Percentiles rank a stretch among this genome's conserved stretches.
phyloP scores from a whole-genome alignment of 176 grass and related monocot genomes.

The Poa annua region DNA sequence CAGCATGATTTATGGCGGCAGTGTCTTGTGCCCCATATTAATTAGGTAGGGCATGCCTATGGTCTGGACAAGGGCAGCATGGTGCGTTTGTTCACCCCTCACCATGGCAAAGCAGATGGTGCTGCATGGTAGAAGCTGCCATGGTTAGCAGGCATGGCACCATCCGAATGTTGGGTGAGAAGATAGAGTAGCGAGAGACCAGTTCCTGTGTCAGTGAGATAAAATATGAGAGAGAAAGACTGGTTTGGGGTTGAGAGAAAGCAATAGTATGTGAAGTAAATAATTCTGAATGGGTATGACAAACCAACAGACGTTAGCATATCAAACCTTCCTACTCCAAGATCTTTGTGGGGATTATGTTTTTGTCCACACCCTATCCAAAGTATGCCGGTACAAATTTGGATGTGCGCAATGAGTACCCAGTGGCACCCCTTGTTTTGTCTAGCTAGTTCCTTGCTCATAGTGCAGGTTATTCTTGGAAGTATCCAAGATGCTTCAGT shows the following conservation, averaged over 20 bases:
- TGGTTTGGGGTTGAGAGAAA: neutral
- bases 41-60: neutral
- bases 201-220: neutral
- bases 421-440: neutral
- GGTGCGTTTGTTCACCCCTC: neutral
- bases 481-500: slow-evolving; percentile 14
- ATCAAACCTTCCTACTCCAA: neutral
- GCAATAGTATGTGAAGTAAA: neutral
- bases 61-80: neutral
- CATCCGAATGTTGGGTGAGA: neutral
- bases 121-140: neutral
- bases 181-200: neutral
- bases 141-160: neutral
- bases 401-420: neutral
- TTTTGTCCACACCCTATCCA: neutral
- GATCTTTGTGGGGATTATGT: neutral
- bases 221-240: neutral
- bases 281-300: neutral
- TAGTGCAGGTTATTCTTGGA: neutral
- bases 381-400: neutral
- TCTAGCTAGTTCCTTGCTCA: slow-evolving; percentile 5
- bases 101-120: neutral
- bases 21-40: neutral
- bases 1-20: neutral
- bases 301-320: neutral